These are phyloP conservation scores for Incumbomyces lentus DNA, from an alignment of 2,329 filamentous ascomycete genomes.

Conservation along the genomic window DNA sequence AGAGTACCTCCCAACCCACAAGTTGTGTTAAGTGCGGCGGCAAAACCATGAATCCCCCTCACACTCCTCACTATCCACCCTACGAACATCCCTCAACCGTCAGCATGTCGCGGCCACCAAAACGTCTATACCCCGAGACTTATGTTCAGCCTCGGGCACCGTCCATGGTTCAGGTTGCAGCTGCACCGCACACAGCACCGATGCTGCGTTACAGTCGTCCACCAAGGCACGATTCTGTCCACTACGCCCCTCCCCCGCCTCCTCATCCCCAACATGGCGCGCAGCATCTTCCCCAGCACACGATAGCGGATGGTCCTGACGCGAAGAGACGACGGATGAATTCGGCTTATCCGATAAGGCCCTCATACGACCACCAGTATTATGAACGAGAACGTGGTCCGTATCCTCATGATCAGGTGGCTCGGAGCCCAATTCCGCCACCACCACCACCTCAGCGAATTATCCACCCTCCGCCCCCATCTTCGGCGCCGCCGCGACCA, in stretches of 20 bases:
- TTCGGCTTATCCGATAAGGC: slow-evolving; percentile 14
- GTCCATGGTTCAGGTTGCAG: slow-evolving; percentile 4
- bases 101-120: slow-evolving; percentile 2
- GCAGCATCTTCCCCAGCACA: slow-evolving; percentile 12
- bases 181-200: not conserved
- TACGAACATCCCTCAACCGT: not conserved
- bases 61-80: slow-evolving; percentile 26
- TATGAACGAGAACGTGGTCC: slow-evolving; percentile 12
- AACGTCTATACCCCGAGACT: slow-evolving; percentile 6
- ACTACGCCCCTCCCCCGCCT: slow-evolving; percentile 14
- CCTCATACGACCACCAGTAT: slow-evolving; percentile 14
- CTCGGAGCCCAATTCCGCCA: slow-evolving; percentile 10
- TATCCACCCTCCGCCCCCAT: slow-evolving; percentile 13
- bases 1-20: not conserved
- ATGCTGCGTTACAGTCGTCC: not conserved
- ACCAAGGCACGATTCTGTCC: slow-evolving; percentile 16
- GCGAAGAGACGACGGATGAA: slow-evolving; percentile 54
- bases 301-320: slow-evolving; percentile 33
- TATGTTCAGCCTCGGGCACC: slow-evolving; percentile 10
- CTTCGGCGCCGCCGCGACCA: slow-evolving; percentile 19
- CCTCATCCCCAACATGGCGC: not conserved
- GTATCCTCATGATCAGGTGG: not conserved
- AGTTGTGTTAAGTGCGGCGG: slow-evolving; percentile 29
- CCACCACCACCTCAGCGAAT: slow-evolving; percentile 2
- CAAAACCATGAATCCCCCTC: slow-evolving; percentile 36